phyloP scores from a whole-genome alignment of 148 eudicot genomes.

The Agrostemma githago region DNA sequence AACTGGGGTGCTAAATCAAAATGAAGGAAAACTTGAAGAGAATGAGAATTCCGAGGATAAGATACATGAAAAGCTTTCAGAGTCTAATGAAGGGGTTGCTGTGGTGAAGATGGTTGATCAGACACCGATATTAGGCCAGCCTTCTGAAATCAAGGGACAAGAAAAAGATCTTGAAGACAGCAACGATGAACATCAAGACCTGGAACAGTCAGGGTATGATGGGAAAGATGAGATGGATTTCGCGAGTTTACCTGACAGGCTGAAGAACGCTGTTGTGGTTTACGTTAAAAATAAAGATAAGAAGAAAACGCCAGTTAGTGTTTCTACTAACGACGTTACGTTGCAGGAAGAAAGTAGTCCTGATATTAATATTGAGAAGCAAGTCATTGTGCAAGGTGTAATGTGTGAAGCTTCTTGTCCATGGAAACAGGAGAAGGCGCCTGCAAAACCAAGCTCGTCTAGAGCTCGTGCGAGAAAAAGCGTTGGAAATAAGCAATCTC shows the following conservation, averaged over 20 bases:
- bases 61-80: constrained; percentile 9
- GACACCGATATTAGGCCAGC: background rate
- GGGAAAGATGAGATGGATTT: constrained; percentile 10
- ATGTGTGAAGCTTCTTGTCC: constrained; percentile 42
- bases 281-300: constrained; percentile 26
- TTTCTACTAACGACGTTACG: constrained; percentile 4
- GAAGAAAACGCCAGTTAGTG: constrained; percentile 22
- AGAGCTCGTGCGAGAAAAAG: constrained; percentile 18
- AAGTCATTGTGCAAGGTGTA: constrained; percentile 42
- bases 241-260: constrained; percentile 8
- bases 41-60: constrained; percentile 12
- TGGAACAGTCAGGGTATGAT: constrained; percentile 15
- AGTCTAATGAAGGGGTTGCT: constrained; percentile 20
- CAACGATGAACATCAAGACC: constrained; percentile 13
- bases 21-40: background rate
- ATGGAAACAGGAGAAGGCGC: constrained; percentile 27
- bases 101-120: constrained; percentile 8
- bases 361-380: constrained; percentile 21
- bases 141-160: constrained; percentile 12
- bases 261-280: constrained; percentile 28
- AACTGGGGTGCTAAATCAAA: constrained; percentile 11
- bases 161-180: constrained; percentile 7
- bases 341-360: constrained; percentile 7
- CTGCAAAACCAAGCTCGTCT: constrained; percentile 13
- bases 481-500: constrained; percentile 23